Evolutionary conservation across 73 alveolate genomes (phyloP), one percentile per base, ranked within the genome.

Genomic region (Paramecium pentaurelia): DNA sequence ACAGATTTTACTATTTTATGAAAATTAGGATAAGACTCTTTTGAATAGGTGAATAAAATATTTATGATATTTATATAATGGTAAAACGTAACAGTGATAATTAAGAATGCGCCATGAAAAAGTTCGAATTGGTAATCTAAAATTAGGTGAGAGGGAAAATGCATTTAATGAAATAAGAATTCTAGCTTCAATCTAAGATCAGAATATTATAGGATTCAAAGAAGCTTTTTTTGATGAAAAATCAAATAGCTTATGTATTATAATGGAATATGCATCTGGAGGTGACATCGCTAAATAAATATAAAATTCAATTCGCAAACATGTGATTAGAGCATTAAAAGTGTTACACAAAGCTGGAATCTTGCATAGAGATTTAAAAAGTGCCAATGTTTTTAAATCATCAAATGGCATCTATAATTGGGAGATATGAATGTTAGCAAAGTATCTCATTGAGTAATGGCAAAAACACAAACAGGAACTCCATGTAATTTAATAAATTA

Each of bases 141-240:
- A 86, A 22, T 64, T 20, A 85, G 85, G 86, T 20, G 95, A 92
- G 86, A 95, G 91, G 87, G 93, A 93, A 18, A 95, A 95, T 88
- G 98, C 98, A 12, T 86, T 95, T 12, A 95, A 95, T 93, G 99
- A 96, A 70, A 95, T 96, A 45, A 91, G 99, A 44, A 92, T 96
- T 42, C 92, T 96, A 71, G 98, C 98, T 58, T 85, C 94, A 37
- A 60, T 94, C 9, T 44, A 42, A 27, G 96, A 94, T 60, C 54
- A 44, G 14, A 58, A 93, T 71, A 86, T 94, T 1, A 89, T 94
- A 2, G 95, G 95, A 22, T 95, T 88, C 47, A 95, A 95, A 64
- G 97, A 95, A 40, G 96, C 97, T 7, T 95, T 95, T 54, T 40
- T 93, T 30, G 97, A 95, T 77, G 96, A 93, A 12, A 4, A 16